phyloP scores from a whole-genome alignment of 257 asterid genomes.

The Henckelia pumila region DNA sequence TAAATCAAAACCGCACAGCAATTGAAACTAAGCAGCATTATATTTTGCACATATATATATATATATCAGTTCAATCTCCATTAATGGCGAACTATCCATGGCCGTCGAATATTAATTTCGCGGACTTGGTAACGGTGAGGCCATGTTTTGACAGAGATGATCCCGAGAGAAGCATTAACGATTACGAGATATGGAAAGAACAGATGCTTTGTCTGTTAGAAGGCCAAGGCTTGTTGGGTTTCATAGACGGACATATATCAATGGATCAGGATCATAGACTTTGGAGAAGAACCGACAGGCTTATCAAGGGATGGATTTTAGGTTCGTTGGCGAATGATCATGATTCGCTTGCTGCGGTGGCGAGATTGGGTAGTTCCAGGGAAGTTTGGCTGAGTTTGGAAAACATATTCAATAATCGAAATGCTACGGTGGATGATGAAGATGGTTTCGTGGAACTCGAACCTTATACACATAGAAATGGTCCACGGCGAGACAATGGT shows the following conservation, averaged over 20 bases:
- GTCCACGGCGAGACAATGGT: no score
- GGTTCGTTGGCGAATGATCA: neutral
- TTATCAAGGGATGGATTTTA: slow-evolving; percentile 19
- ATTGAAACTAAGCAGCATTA: no score
- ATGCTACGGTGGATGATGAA: no score
- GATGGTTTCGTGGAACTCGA: no score
- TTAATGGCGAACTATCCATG: neutral
- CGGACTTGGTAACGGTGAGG: slow-evolving; percentile 11
- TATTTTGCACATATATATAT: no score
- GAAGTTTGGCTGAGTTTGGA: slow-evolving; percentile 7
- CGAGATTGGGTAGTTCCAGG: neutral
- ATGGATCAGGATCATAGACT: neutral
- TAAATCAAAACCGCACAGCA: no score
- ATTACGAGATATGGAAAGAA: slow-evolving; percentile 3
- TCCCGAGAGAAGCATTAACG: neutral
- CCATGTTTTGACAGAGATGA: neutral
- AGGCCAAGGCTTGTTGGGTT: neutral
- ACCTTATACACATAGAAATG: no score
- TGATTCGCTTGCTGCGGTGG: neutral
- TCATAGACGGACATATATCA: slow-evolving; percentile 1
- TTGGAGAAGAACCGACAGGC: slow-evolving; percentile 12
- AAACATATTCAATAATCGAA: neutral
- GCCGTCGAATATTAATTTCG: neutral
- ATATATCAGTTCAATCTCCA: neutral
- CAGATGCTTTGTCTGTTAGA: slow-evolving; percentile 25